Evolutionary conservation across 164 flowering plant species (phyloP), one percentile per base, ranked within the genome.

Genomic region (Cinnamomum chago): DNA sequence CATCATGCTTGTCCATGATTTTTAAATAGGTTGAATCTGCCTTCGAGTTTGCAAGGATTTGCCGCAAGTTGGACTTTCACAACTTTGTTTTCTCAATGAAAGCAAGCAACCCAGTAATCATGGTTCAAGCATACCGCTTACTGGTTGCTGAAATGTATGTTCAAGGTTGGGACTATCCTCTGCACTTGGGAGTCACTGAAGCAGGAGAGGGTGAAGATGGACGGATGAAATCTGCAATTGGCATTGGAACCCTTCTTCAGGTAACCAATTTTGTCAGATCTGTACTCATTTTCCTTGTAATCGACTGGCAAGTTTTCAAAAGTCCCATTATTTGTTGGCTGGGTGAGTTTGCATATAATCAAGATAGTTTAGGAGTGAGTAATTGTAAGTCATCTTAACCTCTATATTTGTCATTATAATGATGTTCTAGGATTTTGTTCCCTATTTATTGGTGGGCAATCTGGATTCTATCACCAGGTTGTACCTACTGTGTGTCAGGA

Each of bases 131-230:
- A 79, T 95, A 95, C 75, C 93, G 99, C 55, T 81, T 95, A 68
- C 91, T 95, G 70, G 90, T 90, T 24, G 95, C 99, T 74, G 99
- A 95, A 87, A 95, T 95, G 99, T 88, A 92, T 86, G 91, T 90
- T 78, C 86, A 86, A 20, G 97, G 99, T 50, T 95, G 99, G 98
- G 97, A 95, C 83, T 95, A 95, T 80, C 99, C 99, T 33, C 78
- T 95, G 70, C 99, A 95, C 79, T 83, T 95, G 79, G 99, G 99
- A 78, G 99, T 95, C 55, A 95, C 99, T 70, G 99, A 95, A 88
- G 99, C 99, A 79, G 99, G 99, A 83, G 99, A 95, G 84, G 99
- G 99, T 79, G 99, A 95, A 84, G 99, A 95, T 86, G 99, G 99
- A 50, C 82, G 99, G 68, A 95, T 95, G 99, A 95, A 95, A 82